Conservation (phyloP, 495 filamentous ascomycete species). For the Aspergillus homomorphus region DNA sequence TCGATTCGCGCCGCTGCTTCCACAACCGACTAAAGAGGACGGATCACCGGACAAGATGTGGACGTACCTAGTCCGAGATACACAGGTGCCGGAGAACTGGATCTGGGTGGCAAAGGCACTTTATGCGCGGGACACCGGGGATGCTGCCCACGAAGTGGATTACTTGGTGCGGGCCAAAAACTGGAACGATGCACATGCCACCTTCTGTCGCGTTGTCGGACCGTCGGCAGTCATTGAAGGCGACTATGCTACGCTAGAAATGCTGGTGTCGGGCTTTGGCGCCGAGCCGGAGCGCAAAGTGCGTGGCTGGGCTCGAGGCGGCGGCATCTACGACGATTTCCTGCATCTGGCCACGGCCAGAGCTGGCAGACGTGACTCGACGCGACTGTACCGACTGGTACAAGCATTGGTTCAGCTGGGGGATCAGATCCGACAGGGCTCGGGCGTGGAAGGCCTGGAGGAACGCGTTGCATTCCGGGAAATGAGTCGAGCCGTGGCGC, state of each 20-base stretch:
- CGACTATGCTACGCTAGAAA: constrained; percentile 62
- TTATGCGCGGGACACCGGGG: constrained; percentile 64
- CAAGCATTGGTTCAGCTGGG: constrained; percentile 62
- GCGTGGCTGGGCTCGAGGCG: constrained; percentile 68
- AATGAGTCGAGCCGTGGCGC: constrained; percentile 58
- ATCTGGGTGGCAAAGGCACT: constrained; percentile 86
- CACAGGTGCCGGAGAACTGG: constrained; percentile 70
- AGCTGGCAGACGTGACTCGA: constrained; percentile 34
- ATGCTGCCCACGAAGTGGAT: constrained; percentile 64
- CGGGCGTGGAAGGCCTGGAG: constrained; percentile 62
- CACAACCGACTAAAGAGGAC: constrained; percentile 56
- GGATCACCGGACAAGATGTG: constrained; percentile 45
- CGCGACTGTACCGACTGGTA: constrained; percentile 56
- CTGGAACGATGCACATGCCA: constrained; percentile 77
- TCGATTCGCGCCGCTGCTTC: constrained; percentile 45
- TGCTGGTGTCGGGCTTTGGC: constrained; percentile 64
- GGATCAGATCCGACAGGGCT: constrained; percentile 48
- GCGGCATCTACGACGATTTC: constrained; percentile 80
- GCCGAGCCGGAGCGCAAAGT: constrained; percentile 48
- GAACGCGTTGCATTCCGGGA: constrained; percentile 75
- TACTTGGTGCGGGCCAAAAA: constrained; percentile 73
- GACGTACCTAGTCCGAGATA: constrained; percentile 53
- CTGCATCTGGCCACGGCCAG: constrained; percentile 53
- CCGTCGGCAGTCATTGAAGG: constrained; percentile 75
- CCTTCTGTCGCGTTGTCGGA: constrained; percentile 72